Evolutionary conservation across 352 stramenopile genomes (phyloP), one percentile per base, ranked within the genome.

Genomic region (Phytophthora aleatoria): DNA sequence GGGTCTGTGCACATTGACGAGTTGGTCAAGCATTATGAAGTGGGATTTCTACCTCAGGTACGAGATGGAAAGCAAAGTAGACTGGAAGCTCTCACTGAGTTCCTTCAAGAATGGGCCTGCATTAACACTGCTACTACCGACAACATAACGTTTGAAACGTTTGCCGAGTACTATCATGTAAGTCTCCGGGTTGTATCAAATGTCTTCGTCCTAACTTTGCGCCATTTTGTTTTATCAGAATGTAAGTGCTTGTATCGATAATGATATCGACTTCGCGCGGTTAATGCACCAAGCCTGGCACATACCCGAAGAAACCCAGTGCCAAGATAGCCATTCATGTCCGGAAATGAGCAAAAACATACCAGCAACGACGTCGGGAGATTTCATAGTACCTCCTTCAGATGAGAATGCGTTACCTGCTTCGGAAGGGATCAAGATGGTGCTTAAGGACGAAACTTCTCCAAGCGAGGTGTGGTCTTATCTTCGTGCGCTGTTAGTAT

Each of bases 181-280:
- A 42, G 77, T 30, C 11, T 47, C 20, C 35, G 16, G 20, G 15
- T 13, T 16, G 35, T 24, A 1, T 20, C 20, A 20, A 20, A 38
- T 38, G 28, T 28, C 28, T 42, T 60, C 41, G 61, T 27, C 15
- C 24, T n/a, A 49, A 41, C 30, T n/a, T 59, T n/a, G 57, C 7
- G 6, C 15, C 3, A 13, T 35, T 3, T 5, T 8, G 31, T 13
- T 1, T 57, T n/a, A 41, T 27, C 53, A 90, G 67, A 95, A 96
- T 68, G 60, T 97, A 3, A 92, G 87, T 43, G 87, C 86, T 3
- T 89, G 76, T 31, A 87, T 97, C 8, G 24, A 61, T 12, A 73
- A 80, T 12, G 90, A 97, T 62, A 69, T 79, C 30, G 92, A 96
- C 57, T 97, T 97, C 73, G 83, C 95, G 39, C 65, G 67, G 38